Evolutionary conservation across 177 flowering plant species (phyloP), one percentile per base, ranked within the genome.

Genomic region (Vitis hybrid): DNA sequence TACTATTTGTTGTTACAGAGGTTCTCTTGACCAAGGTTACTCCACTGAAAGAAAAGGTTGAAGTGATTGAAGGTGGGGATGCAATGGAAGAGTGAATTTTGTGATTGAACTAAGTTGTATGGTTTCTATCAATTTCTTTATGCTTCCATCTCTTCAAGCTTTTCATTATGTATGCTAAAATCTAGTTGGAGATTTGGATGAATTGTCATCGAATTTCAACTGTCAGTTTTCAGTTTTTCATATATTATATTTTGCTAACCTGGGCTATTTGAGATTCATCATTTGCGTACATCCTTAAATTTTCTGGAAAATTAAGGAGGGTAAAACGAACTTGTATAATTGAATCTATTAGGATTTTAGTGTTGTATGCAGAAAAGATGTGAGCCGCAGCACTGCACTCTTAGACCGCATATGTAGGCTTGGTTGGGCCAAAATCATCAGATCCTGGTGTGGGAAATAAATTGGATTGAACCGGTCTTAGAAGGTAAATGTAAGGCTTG

Each of bases 71-170:
- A 79, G 91, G 71, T 17, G 93, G 89, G 12, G 95, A 92, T 77
- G 94, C 89, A 8, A 93, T 91, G 98, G 97, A 93, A 77, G 97
- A 91, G 75, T 90, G 76, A 82, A 51, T 68, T 55, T 19, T 63
- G 66, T 63, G 2, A 12, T 48, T 63, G 27, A 35, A 13, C 18
- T 35, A 1, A 17, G 56, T 54, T 17, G 6, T 13, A 17, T 17
- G 17, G 56, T 54, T 54, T 54, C n/a, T n/a, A 27, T 54, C 56
- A 14, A 54, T 5, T 54, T 9, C 54, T 6, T 46, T 15, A 8
- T 24, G 18, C 66, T 17, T 27, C 30, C 30, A 27, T 27, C 30
- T 27, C 30, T 15, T 63, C 19, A 11, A 17, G 10, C 24, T 63
- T 63, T 24, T 27, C 30, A 27, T 27, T 27, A 27, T 27, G 30